phyloP scores from a whole-genome alignment of 441 rosid genomes.

The Syzygium malaccense region DNA sequence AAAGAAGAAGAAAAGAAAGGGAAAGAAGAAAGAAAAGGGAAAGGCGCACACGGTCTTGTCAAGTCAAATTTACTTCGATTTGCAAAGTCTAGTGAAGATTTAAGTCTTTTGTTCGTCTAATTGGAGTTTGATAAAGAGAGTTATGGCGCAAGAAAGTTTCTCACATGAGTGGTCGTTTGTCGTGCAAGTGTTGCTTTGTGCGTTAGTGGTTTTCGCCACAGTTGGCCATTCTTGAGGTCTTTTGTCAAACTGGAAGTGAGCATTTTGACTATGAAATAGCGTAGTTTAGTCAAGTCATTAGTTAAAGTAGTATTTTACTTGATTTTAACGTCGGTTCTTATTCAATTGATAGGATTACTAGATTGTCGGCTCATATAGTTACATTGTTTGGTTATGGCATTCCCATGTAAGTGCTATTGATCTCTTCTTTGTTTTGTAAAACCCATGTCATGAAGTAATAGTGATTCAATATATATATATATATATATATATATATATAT shows the following conservation, averaged over 20 bases:
- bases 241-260: not conserved
- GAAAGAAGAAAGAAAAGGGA: not conserved
- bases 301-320: not conserved
- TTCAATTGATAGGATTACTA: not conserved
- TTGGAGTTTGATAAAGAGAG: no score
- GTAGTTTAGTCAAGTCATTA: not conserved
- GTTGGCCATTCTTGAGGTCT: not conserved
- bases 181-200: not conserved
- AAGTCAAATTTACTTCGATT: not conserved
- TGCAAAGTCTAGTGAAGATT: no score
- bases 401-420: not conserved
- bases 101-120: not conserved
- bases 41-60: not conserved
- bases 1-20: not conserved
- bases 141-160: not conserved
- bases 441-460: no score
- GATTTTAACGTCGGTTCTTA: not conserved
- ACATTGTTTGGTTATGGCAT: not conserved
- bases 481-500: no score
- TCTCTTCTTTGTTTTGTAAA: not conserved
- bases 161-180: not conserved
- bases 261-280: not conserved
- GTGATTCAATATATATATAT: no score
- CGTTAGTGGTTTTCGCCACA: not conserved
- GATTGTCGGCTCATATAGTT: rapidly evolving